These are phyloP conservation scores for Hibiscus tridactylites DNA, from an alignment of 345 rosid genomes.

Conservation along the genomic window DNA sequence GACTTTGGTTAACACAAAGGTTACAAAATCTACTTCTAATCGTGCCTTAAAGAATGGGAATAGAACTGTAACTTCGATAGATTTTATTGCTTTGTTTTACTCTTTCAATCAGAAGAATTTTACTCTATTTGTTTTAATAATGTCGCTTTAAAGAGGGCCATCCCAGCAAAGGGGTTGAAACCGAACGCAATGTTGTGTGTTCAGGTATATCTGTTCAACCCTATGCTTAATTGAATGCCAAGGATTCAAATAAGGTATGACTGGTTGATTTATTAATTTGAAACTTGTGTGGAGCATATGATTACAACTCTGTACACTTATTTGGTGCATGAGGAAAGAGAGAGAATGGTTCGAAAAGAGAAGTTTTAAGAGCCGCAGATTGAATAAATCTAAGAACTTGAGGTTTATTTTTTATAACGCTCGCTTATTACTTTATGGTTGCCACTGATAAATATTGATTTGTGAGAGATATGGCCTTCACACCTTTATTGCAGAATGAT, in stretches of 20 bases:
- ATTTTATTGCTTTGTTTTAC: slow-evolving; percentile 21
- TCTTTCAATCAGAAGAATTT: not conserved
- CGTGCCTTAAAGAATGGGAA: slow-evolving; percentile 57
- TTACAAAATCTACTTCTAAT: slow-evolving; percentile 51
- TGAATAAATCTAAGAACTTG: slow-evolving; percentile 94
- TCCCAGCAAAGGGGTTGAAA: slow-evolving; percentile 60
- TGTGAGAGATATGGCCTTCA: slow-evolving; percentile 13
- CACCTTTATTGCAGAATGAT: slow-evolving; percentile 56
- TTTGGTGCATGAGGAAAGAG: slow-evolving; percentile 48
- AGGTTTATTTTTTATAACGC: slow-evolving; percentile 39
- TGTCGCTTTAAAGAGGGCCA: slow-evolving; percentile 49
- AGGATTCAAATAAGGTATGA: slow-evolving; percentile 90
- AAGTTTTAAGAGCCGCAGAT: slow-evolving; percentile 86
- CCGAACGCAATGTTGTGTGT: slow-evolving; percentile 49
- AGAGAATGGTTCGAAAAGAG: slow-evolving; percentile 76
- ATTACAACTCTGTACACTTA: not conserved
- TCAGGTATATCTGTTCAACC: slow-evolving; percentile 83
- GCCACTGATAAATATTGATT: slow-evolving; percentile 4
- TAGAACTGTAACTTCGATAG: slow-evolving; percentile 50
- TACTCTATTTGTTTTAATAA: not conserved
- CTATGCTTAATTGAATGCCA: slow-evolving; percentile 72
- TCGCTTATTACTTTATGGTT: not conserved
- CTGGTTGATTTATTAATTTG: slow-evolving; percentile 8
- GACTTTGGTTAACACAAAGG: slow-evolving; percentile 46
- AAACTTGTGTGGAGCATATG: not conserved